phyloP scores from a whole-genome alignment of 1,284 basidiomycete genomes.

The Cystobasidium sp. region DNA sequence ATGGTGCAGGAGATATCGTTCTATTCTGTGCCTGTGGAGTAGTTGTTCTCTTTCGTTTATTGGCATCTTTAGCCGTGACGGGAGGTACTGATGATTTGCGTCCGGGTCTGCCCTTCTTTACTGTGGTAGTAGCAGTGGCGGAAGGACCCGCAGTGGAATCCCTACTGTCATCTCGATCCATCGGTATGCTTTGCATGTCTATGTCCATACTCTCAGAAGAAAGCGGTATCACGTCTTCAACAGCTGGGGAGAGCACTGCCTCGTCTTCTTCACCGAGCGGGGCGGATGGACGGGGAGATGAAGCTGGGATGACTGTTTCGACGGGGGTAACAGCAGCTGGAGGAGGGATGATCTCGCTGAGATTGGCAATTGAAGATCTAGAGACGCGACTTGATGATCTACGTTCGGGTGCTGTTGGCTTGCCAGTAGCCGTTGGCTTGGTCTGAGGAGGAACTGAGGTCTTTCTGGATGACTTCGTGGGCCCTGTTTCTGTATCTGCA shows the following conservation, averaged over 20 bases:
- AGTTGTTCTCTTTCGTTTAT: constrained; percentile 15
- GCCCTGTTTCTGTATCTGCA: neutral
- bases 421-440: neutral
- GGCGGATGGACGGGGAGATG: neutral
- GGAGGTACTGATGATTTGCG: constrained; percentile 4
- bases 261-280: neutral
- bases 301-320: neutral
- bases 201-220: neutral
- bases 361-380: constrained; percentile 1
- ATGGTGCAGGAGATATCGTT: constrained; percentile 26
- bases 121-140: neutral
- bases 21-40: constrained; percentile 20
- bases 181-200: neutral
- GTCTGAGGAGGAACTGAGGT: neutral
- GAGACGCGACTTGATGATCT: constrained; percentile 18
- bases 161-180: neutral
- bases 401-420: constrained; percentile 10
- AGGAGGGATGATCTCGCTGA: constrained; percentile 10
- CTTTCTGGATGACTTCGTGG: neutral
- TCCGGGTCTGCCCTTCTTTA: neutral
- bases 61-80: constrained; percentile 4
- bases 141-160: constrained; percentile 1
- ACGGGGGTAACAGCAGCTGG: neutral
- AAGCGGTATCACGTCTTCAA: neutral
- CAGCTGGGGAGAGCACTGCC: neutral